Base-by-base conservation (phyloP, 2,329 filamentous ascomycete species). In the Rutstroemia sp. region DNA sequence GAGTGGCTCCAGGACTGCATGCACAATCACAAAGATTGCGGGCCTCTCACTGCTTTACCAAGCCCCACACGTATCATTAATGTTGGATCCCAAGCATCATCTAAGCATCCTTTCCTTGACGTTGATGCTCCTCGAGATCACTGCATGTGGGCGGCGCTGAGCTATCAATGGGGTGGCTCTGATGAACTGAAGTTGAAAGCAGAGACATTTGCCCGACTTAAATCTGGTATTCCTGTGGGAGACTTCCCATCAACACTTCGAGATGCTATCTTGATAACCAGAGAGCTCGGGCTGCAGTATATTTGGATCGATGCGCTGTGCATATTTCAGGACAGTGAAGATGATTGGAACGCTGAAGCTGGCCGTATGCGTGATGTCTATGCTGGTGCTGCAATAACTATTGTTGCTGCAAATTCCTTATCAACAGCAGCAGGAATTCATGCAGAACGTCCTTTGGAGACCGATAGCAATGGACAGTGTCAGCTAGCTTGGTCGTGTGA, bases 251-350 rank as follows among this genome's bases (percentile, higher is more conserved):
- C 39, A 12, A 56, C 54, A 8, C 16, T 56, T 25, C 38, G 48
- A 16, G 54, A 51, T 39, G 54, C 39, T 5, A 17, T 56, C 16
- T 38, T 45, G n/a, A 46, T 44, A 14, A 52, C 41, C 8, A 27
- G 48, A 21, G 39, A 52, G 17, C 39, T 51, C 23, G 39, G 48
- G 10, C 2, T 56, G 7, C 39, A 51, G 12, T 56, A 51, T n/a
- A n/a, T 56, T 17, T 56, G 54, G 54, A 56, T 56, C 19, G 48
- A 56, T 46, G 47, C 54, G 17, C 19, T 56, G 4, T 56, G 54
- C 12, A 56, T 56, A 16, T 21, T 49, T 45, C 54, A 56, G 30
- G 54, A 56, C 17, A 46, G 48, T 39, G n/a, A 12, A 46, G 54
- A 51, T 38, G 54, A 51, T 9, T 51, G 48, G 54, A 51, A 38